phyloP scores from a whole-genome alignment of 768 basidiomycete genomes.

The Tremella mesenterica region DNA sequence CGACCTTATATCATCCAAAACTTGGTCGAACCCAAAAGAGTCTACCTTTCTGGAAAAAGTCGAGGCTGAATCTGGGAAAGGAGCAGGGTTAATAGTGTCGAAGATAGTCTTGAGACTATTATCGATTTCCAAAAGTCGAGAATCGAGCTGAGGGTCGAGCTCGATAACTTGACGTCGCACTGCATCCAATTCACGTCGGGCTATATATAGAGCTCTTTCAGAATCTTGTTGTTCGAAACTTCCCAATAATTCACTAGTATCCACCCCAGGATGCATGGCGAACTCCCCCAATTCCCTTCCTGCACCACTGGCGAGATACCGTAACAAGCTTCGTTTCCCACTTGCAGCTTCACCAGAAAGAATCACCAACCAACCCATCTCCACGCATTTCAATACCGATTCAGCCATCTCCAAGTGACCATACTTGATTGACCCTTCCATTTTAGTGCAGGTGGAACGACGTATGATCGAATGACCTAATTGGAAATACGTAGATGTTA shows the following conservation, averaged over 20 bases:
- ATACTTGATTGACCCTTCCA: constrained; percentile 52
- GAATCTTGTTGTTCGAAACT: constrained; percentile 85
- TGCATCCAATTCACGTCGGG: neutral
- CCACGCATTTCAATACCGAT: constrained; percentile 62
- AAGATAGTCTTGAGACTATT: too few relatives aligned
- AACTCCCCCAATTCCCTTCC: constrained; percentile 66
- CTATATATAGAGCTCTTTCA: neutral
- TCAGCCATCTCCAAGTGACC: constrained; percentile 60
- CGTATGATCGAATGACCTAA: constrained; percentile 56
- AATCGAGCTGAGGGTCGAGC: too few relatives aligned
- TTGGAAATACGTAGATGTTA: constrained; percentile 48
- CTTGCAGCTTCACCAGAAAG: constrained; percentile 62
- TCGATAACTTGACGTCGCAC: neutral
- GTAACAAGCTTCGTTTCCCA: constrained; percentile 73
- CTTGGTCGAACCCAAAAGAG: too few relatives aligned
- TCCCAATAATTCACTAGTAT: constrained; percentile 87
- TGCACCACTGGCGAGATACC: constrained; percentile 59
- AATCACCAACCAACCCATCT: constrained; percentile 79
- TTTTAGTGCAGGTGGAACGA: constrained; percentile 38
- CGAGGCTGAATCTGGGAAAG: neutral
- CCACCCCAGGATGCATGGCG: constrained; percentile 72
- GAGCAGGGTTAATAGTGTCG: neutral
- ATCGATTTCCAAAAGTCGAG: too few relatives aligned
- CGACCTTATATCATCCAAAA: neutral
- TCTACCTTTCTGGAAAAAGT: too few relatives aligned